These are phyloP conservation scores for Tulasnella sp. DNA, from an alignment of 768 basidiomycete genomes.

Conservation along the genomic window DNA sequence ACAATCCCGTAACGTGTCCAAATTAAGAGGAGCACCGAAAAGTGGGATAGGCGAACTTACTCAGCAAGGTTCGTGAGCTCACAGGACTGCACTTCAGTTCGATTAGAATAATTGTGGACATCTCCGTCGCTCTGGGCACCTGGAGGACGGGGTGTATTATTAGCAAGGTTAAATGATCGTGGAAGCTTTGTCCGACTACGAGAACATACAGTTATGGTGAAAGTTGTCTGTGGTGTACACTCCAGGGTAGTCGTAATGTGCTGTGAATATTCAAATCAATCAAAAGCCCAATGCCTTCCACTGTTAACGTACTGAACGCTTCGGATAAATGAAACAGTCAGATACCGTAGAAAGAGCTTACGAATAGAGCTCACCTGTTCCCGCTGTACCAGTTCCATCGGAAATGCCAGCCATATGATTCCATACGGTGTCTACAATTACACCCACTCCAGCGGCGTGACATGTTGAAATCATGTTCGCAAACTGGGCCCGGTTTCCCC, in stretches of 20 bases:
- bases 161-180: not conserved
- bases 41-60: constrained; percentile 38
- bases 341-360: not conserved
- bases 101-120: constrained; percentile 54
- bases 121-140: constrained; percentile 30
- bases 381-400: not conserved
- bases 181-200: too few relatives aligned
- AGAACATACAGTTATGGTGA: constrained; percentile 56
- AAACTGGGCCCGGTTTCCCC: constrained; percentile 55
- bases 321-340: not conserved
- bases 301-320: constrained; percentile 30
- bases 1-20: constrained; percentile 9
- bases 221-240: constrained; percentile 46
- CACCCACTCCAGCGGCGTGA: constrained; percentile 54
- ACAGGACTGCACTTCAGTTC: constrained; percentile 54
- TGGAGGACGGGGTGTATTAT: not conserved
- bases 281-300: constrained; percentile 22
- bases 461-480: constrained; percentile 49
- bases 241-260: constrained; percentile 36
- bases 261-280: not conserved
- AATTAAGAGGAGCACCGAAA: not conserved
- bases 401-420: constrained; percentile 54
- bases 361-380: not conserved
- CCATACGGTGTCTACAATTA: constrained; percentile 56
- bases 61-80: constrained; percentile 53